These are phyloP conservation scores for Potentilla sterilis DNA, from an alignment of 306 rosid species.

Conservation along the genomic window DNA sequence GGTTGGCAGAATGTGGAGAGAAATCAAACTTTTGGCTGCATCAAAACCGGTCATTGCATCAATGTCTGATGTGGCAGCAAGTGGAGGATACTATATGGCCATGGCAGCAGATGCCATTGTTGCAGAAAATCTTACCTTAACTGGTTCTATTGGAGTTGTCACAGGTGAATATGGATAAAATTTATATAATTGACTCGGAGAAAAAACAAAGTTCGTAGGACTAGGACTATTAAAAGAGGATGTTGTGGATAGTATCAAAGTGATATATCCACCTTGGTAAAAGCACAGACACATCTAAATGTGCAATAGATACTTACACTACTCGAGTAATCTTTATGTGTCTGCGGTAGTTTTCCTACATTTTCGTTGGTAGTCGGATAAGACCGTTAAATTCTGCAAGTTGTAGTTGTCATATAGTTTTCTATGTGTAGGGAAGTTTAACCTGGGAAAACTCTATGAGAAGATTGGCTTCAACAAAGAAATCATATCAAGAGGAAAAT, in stretches of 20 bases:
- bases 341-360: not conserved
- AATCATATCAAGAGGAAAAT: slow-evolving; percentile 86
- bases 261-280: not conserved
- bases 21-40: slow-evolving; percentile 89
- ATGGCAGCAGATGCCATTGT: slow-evolving; percentile 93
- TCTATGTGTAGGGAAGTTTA: slow-evolving; percentile 63
- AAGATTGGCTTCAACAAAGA: slow-evolving; percentile 96
- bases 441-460: slow-evolving; percentile 84
- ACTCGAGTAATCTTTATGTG: not conserved
- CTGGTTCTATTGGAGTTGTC: slow-evolving; percentile 98
- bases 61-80: slow-evolving; percentile 96
- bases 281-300: not conserved
- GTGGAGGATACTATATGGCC: slow-evolving; percentile 98
- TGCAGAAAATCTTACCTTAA: slow-evolving; percentile 86
- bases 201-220: not conserved
- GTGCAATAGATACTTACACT: no score
- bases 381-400: not conserved
- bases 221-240: not conserved
- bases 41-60: slow-evolving; percentile 93
- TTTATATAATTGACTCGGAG: not conserved
- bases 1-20: slow-evolving; percentile 92
- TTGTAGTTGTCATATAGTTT: not conserved
- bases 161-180: slow-evolving; percentile 53
- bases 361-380: not conserved
- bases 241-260: not conserved